Percentiles rank a stretch among this genome's conserved stretches.
These are phyloP conservation scores for Calocybe gangraenosa DNA, from an alignment of 768 basidiomycete genomes.

Conservation along the genomic window DNA sequence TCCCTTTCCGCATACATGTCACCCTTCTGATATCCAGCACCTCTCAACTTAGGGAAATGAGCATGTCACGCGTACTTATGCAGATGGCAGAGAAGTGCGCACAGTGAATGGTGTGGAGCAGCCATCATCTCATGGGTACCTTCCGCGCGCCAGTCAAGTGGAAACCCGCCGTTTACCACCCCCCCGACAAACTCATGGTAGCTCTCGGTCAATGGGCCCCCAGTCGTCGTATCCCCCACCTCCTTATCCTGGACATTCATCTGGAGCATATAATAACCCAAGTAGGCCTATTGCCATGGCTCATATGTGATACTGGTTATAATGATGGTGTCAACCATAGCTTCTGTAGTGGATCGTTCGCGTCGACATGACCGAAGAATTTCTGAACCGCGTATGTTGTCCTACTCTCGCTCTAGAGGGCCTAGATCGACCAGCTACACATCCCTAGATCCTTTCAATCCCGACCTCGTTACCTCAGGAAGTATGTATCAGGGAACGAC, in stretches of 20 bases:
- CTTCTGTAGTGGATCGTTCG: constrained; percentile 14
- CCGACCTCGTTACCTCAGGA: no score
- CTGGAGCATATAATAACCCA: constrained; percentile 10
- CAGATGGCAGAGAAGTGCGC: constrained; percentile 62
- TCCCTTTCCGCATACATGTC: neutral
- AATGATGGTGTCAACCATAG: constrained; percentile 1
- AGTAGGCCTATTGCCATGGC: constrained; percentile 16
- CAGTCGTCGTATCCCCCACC: constrained; percentile 23
- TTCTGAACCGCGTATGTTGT: constrained; percentile 11
- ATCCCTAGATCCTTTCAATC: no score
- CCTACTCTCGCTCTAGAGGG: neutral
- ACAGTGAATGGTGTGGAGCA: constrained; percentile 69
- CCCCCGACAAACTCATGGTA: constrained; percentile 14
- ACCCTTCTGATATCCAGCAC: constrained; percentile 9
- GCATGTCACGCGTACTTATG: constrained; percentile 59
- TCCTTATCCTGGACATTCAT: constrained; percentile 15
- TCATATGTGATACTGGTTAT: neutral
- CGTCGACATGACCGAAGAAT: constrained; percentile 11
- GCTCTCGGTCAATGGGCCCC: constrained; percentile 18
- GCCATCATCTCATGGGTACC: constrained; percentile 23
- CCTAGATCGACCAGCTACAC: no score
- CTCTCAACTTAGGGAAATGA: constrained; percentile 58
- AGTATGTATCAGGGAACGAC: no score
- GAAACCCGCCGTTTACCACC: constrained; percentile 15
- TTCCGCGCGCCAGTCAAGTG: constrained; percentile 17